These are phyloP conservation scores for Exophiala sp. DNA, from an alignment of 2,329 filamentous ascomycete species.

Conservation along the genomic window DNA sequence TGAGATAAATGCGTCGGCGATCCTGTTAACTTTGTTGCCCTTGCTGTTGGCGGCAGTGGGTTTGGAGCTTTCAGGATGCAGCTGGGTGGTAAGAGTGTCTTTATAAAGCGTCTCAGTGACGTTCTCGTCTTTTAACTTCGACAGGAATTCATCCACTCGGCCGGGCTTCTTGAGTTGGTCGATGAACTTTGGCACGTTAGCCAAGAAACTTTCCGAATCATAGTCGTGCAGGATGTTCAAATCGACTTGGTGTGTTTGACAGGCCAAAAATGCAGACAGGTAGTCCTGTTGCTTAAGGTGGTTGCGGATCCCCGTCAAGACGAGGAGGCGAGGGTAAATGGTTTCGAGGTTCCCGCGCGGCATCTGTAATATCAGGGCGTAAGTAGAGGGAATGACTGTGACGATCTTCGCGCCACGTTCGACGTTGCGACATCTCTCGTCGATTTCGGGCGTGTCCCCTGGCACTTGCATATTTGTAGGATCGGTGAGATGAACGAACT, in stretches of 20 bases:
- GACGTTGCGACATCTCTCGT: conserved; percentile 86
- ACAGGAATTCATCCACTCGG: conserved; percentile 85
- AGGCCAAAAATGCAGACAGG: conserved; percentile 74
- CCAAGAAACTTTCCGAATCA: conserved; percentile 76
- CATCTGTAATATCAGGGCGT: conserved; percentile 86
- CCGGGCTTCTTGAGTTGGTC: conserved; percentile 75
- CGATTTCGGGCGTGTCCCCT: conserved; percentile 78
- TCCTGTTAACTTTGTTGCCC: conserved; percentile 67
- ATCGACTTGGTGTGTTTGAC: conserved; percentile 87
- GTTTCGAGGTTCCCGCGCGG: conserved; percentile 93
- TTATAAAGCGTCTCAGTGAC: conserved; percentile 91
- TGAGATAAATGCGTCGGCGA: conserved; percentile 78
- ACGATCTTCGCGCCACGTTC: conserved; percentile 84
- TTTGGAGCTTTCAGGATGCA: conserved; percentile 12
- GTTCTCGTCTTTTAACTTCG: conserved; percentile 80
- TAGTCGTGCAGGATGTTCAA: conserved; percentile 98
- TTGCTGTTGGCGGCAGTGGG: background rate
- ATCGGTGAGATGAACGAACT: conserved; percentile 75
- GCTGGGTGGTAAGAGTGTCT: conserved; percentile 60
- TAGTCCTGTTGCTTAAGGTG: conserved; percentile 78
- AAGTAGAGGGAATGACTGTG: conserved; percentile 80
- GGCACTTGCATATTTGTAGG: conserved; percentile 55
- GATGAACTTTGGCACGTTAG: conserved; percentile 68
- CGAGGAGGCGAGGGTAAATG: conserved; percentile 85
- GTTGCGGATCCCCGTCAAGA: conserved; percentile 79